Conservation (phyloP, 1,284 basidiomycete species). For the Caloboletus inedulis region DNA sequence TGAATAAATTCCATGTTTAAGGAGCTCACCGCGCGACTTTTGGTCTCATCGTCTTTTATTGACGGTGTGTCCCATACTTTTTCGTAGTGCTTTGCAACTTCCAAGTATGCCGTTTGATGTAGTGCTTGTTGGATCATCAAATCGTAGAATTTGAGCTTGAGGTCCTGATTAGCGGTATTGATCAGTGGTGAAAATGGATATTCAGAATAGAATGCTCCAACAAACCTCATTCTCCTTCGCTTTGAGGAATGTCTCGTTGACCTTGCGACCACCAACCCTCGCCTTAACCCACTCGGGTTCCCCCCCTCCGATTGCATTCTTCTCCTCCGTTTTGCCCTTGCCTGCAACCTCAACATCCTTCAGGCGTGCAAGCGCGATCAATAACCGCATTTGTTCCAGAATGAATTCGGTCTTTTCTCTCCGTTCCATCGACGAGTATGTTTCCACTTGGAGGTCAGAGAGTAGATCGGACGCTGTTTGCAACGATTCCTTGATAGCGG, state of each 20-base stretch:
- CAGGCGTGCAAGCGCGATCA: conserved; percentile 67
- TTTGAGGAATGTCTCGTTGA: conserved; percentile 92
- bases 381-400: conserved; percentile 94
- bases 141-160: conserved; percentile 95
- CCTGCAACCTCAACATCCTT: conserved; percentile 57
- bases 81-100: conserved; percentile 93
- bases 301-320: conserved; percentile 62
- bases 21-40: conserved; percentile 68
- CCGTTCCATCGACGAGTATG: conserved; percentile 97
- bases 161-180: conserved; percentile 56
- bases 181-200: neutral
- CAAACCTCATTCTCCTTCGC: conserved; percentile 84
- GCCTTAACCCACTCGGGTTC: conserved; percentile 90
- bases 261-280: conserved; percentile 87
- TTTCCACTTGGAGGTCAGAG: conserved; percentile 96
- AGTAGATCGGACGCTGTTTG: conserved; percentile 86
- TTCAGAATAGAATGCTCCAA: conserved; percentile 3
- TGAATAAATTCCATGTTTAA: neutral
- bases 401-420: conserved; percentile 99
- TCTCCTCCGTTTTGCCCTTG: conserved; percentile 56
- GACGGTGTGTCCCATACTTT: conserved; percentile 95
- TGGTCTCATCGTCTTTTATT: conserved; percentile 78
- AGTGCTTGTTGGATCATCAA: conserved; percentile 95
- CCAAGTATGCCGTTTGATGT: conserved; percentile 82
- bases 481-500: conserved; percentile 60